A percentile compares a stretch with the other conserved stretches of the same genome.
phyloP scores from a whole-genome alignment of 2,329 filamentous ascomycete genomes.

The Monosporascus sp. region DNA sequence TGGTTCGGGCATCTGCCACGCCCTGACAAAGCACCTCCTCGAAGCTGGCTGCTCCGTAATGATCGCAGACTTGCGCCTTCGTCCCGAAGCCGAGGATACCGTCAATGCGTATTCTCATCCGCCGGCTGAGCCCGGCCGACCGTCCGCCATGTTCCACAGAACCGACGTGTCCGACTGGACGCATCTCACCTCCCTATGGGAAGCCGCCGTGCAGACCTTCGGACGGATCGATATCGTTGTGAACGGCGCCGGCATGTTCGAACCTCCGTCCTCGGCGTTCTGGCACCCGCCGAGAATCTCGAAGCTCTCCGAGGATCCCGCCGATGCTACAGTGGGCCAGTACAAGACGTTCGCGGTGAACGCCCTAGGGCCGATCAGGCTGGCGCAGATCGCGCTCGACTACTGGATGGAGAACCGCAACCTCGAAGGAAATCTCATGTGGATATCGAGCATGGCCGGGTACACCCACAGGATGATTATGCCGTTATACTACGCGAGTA shows the following conservation, averaged over 20 bases:
- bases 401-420: slow-evolving; percentile 28
- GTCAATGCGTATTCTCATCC: slow-evolving; percentile 26
- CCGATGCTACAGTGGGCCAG: slow-evolving; percentile 25
- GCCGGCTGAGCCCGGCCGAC: slow-evolving; percentile 8
- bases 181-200: slow-evolving; percentile 27
- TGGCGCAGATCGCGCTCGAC: slow-evolving; percentile 33
- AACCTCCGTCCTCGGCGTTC: slow-evolving; percentile 32
- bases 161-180: slow-evolving; percentile 34
- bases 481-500: slow-evolving; percentile 33
- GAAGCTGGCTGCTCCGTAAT: slow-evolving; percentile 32
- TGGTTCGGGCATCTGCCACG: slow-evolving; percentile 31
- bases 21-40: slow-evolving; percentile 30
- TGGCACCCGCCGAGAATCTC: slow-evolving; percentile 30
- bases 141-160: slow-evolving; percentile 29
- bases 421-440: slow-evolving; percentile 26
- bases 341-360: slow-evolving; percentile 34
- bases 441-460: slow-evolving; percentile 31
- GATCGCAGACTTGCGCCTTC: slow-evolving; percentile 31
- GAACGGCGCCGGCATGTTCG: slow-evolving; percentile 33
- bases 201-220: slow-evolving; percentile 23
- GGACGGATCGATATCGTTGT: slow-evolving; percentile 31
- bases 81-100: slow-evolving; percentile 29
- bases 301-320: slow-evolving; percentile 20
- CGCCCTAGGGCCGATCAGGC: slow-evolving; percentile 31
- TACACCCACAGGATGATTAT: slow-evolving; percentile 23